Conservation (phyloP, 495 filamentous ascomycete genomes). For the Coniosporium apollinis region DNA sequence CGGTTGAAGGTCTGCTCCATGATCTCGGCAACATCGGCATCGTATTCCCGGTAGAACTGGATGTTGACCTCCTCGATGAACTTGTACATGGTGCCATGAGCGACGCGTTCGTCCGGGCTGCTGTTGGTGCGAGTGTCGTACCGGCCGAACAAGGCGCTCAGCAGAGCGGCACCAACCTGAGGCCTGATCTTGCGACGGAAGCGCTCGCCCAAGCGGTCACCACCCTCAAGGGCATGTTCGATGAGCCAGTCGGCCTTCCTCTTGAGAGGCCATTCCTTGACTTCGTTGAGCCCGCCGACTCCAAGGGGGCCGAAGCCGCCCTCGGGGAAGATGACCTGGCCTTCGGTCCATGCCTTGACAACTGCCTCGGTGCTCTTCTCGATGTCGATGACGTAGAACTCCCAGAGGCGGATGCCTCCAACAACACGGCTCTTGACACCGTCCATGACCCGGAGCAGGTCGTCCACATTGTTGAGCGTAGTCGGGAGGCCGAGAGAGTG, state of each 20-base stretch:
- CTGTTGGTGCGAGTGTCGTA: conserved; percentile 29
- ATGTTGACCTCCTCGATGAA: conserved; percentile 77
- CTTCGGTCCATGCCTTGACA: conserved; percentile 51
- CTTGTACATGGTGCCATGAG: conserved; percentile 17
- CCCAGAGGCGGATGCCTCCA: conserved; percentile 64
- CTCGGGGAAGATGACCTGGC: conserved; percentile 31
- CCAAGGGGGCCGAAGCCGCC: conserved; percentile 26
- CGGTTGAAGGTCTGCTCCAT: conserved; percentile 85
- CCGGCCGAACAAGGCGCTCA: conserved; percentile 52
- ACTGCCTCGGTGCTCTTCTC: conserved; percentile 51
- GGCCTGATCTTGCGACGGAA: conserved; percentile 54
- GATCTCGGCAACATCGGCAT: conserved; percentile 63
- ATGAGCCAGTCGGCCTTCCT: conserved; percentile 45
- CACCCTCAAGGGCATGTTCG: conserved; percentile 45
- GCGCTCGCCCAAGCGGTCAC: conserved; percentile 58
- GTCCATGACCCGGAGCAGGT: conserved; percentile 72
- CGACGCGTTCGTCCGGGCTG: conserved; percentile 15
- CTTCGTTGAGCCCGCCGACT: conserved; percentile 36
- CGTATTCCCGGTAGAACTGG: conserved; percentile 78
- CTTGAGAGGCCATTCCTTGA: conserved; percentile 36
- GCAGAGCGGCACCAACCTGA: conserved; percentile 46
- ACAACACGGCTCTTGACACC: conserved; percentile 67
- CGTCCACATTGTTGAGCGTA: conserved; percentile 48
- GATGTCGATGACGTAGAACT: conserved; percentile 78
- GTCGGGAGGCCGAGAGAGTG: conserved; percentile 52